These are phyloP conservation scores for Coemansia sp. DNA, from an alignment of 192 early-diverging fungal species.

Conservation along the genomic window DNA sequence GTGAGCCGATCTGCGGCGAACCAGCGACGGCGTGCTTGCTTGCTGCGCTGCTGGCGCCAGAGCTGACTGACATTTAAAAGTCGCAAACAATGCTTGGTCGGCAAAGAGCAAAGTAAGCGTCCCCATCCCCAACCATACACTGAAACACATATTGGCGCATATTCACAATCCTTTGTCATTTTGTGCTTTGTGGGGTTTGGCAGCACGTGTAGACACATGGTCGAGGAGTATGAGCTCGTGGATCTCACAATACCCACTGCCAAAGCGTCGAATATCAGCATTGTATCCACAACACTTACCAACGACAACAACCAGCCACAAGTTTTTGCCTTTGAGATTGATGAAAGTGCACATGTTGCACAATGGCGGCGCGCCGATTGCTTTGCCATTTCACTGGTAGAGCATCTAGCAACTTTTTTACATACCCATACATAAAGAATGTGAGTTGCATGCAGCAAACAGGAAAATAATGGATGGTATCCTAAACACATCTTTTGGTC, in stretches of 20 bases:
- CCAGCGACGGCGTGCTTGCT: slow-evolving; percentile 33
- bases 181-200: background rate
- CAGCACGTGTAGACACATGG: background rate
- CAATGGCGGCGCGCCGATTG: background rate
- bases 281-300: background rate
- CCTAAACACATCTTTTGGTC: background rate
- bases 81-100: background rate
- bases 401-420: background rate
- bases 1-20: slow-evolving; percentile 31
- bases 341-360: slow-evolving; percentile 4
- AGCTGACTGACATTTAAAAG: slow-evolving; percentile 41
- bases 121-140: background rate
- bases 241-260: background rate
- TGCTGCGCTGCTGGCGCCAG: slow-evolving; percentile 42
- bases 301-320: background rate
- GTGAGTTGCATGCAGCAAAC: background rate
- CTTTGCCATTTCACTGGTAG: background rate
- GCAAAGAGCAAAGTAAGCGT: background rate
- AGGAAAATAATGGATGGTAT: background rate
- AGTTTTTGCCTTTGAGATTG: slow-evolving; percentile 4
- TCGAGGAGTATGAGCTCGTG: background rate
- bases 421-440: background rate
- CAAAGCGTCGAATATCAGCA: background rate
- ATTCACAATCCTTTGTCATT: background rate
- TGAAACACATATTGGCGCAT: background rate